Percentiles rank a stretch among this genome's conserved stretches.
phyloP scores from a whole-genome alignment of 257 asterid genomes.

The Thymus quinquecostatus region DNA sequence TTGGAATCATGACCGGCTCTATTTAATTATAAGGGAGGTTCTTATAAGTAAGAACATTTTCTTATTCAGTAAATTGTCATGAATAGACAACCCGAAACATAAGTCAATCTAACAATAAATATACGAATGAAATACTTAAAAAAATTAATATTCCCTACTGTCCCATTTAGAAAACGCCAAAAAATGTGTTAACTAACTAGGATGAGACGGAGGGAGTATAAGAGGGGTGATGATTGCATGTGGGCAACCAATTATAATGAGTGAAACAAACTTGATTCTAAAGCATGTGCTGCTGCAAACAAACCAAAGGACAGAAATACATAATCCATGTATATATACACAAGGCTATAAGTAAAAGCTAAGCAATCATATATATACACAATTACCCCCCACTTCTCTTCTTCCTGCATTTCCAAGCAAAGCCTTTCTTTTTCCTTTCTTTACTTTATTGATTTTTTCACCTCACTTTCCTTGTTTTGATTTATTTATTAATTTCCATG shows the following conservation, averaged over 20 bases:
- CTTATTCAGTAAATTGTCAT: too few species aligned
- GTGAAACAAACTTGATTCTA: slow-evolving; percentile 16
- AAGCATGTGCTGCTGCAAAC: slow-evolving; percentile 19
- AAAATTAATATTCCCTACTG: too few species aligned
- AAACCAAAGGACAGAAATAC: neutral
- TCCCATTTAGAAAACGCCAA: too few species aligned
- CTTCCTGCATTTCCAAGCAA: slow-evolving; percentile 53
- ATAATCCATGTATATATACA: neutral
- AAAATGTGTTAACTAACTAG: too few species aligned
- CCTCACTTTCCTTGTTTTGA: neutral
- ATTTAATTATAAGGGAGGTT: too few species aligned
- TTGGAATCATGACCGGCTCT: too few species aligned
- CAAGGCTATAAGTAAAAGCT: slow-evolving; percentile 30
- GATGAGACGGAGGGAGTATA: neutral
- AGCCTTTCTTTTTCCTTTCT: neutral
- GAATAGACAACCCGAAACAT: too few species aligned
- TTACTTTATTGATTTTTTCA: neutral
- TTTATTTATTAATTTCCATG: too few species aligned
- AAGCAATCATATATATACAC: slow-evolving; percentile 39
- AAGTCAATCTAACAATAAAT: too few species aligned
- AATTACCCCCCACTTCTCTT: slow-evolving; percentile 24
- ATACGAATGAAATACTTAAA: too few species aligned
- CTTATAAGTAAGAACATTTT: too few species aligned
- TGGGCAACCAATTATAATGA: slow-evolving; percentile 2
- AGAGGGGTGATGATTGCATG: neutral